Base-by-base conservation (phyloP, 768 basidiomycete genomes). In the Russula foetens region DNA sequence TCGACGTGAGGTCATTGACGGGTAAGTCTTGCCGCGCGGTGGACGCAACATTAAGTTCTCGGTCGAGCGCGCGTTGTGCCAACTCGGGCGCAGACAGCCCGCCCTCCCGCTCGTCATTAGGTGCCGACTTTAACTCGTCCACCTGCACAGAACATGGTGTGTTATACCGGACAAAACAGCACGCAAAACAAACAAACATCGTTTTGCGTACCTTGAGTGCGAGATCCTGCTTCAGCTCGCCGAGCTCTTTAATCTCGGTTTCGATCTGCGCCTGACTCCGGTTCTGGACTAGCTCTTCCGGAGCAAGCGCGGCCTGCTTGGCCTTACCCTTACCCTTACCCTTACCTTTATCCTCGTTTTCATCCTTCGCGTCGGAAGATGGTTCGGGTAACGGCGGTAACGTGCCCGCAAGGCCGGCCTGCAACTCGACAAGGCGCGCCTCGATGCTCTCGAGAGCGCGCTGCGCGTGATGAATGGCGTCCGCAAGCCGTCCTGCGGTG, bases 111-210 rank as follows among this genome's bases (percentile, higher is more conserved):
- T 76, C 69, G 17, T 90, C 81, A 51, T 81, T 83, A 0, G 93
- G 93, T 6, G 85, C 79, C 5, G 84, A 83, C 73, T 91, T 95
- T 33, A 97, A 77, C 67, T 98, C 95, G 54, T 97, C 95, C 19
- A 98, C 85, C 92, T 94, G 62, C n/a, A 43, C 2, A 24, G 49
- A 17, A 17, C 21, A 15, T 24, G 28, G 24, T 23, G 45, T 46
- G 24, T n/a, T n/a, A n/a, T n/a, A n/a, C n/a, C n/a, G n/a, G n/a
- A n/a, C n/a, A n/a, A n/a, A 47, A 24, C n/a, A 49, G 38, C 15
- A 21, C 11, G 7, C 15, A 23, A 24, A 21, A 17, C n/a, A n/a
- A n/a, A n/a, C n/a, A n/a, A 15, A 41, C 14, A 38, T 38, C 35
- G 9, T 35, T 35, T 7, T 35, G 14, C 24, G 12, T 41, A 69